Percentiles rank a stretch among this genome's conserved stretches.
Conservation (phyloP, 208 protist species). For the Acanthamoeba royreba region DNA sequence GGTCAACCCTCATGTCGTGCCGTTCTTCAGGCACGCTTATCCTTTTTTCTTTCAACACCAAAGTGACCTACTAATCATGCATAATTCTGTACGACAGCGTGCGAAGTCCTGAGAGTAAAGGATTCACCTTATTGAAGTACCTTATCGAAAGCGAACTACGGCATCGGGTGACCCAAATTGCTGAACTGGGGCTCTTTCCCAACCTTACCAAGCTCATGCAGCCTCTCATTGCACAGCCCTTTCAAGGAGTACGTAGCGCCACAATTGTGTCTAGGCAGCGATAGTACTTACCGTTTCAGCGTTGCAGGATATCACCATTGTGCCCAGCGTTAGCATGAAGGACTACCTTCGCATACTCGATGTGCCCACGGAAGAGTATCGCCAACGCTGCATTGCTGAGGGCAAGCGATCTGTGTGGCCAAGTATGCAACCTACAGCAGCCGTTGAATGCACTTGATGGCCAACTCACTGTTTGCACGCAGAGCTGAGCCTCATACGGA, state of each 20-base stretch:
- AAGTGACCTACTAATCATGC: not conserved
- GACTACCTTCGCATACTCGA: conserved; percentile 52
- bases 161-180: conserved; percentile 3
- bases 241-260: conserved; percentile 51
- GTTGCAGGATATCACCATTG: conserved; percentile 48
- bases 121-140: not conserved
- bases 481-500: not conserved
- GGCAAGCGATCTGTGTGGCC: conserved; percentile 41
- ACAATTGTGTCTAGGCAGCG: too few species aligned
- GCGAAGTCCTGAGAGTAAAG: not conserved
- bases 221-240: conserved; percentile 67
- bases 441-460: too few species aligned
- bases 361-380: not conserved
- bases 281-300: not conserved
- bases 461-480: not conserved
- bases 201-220: conserved; percentile 5
- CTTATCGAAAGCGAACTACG: not conserved
- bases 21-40: conserved; percentile 53
- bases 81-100: not conserved
- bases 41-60: not conserved
- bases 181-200: conserved; percentile 43
- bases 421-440: not conserved
- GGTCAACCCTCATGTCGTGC: conserved; percentile 71
- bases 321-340: not conserved
- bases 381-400: conserved; percentile 29